Base-by-base conservation (phyloP, 345 rosid genomes). In the Rubroshorea leprosula region DNA sequence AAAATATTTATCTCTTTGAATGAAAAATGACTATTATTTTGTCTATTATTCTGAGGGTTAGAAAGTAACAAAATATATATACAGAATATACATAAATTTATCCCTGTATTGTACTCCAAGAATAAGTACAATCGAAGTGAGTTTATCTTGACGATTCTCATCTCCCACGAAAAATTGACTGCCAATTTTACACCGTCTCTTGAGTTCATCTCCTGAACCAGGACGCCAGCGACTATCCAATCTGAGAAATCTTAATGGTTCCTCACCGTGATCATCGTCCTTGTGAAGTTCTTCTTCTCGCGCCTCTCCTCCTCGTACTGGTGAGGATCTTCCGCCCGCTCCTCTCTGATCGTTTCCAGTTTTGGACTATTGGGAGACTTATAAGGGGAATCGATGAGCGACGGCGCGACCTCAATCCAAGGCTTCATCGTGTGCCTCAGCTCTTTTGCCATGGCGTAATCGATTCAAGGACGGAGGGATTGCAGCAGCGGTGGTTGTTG, bases 331-430 rank as follows among this genome's bases (percentile, higher is more conserved):
- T 77, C 80, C 0, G 48, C 61, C 58, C 29, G 52, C 49, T 72
- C 84, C 53, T 76, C 80, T 29, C 45, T 54, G 12, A 79, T 82
- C 0, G 84, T 73, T 62, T 79, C 87, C 22, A 82, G 49, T 4
- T 51, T 66, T 0, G 82, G 78, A 38, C 58, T 52, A 52, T 23
- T 61, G 2, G 81, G 74, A 18, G 68, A 48, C 65, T 68, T 74
- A 6, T 23, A 50, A 0, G 58, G 72, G 18, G 50, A 65, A 15
- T 17, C 64, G 7, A 78, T 54, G 51, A 65, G 76, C 0, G 51
- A 44, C 3, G 84, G 79, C 1, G 70, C 72, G 3, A 69, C 75
- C 77, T 79, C 84, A 2, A 72, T 53, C 76, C 72, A 70, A 0
- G 71, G 74, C 56, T 49, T 68, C 77, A 38, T 68, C 13, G 6